phyloP scores from a whole-genome alignment of 352 stramenopile genomes.

The Pythium grandisporangium region DNA sequence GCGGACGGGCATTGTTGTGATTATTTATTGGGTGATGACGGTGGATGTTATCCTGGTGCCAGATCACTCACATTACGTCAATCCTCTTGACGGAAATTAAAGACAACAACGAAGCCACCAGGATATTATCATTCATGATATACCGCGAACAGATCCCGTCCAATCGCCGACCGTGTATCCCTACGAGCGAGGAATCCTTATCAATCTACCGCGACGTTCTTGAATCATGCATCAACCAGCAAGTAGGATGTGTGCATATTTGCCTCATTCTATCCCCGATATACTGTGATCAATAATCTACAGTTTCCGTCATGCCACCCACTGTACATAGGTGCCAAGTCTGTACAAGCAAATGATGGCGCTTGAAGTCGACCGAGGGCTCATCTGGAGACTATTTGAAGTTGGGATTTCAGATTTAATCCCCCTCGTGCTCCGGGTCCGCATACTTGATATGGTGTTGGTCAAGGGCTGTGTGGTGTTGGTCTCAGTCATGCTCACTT shows the following conservation, averaged over 20 bases:
- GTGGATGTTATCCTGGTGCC: too few relatives aligned
- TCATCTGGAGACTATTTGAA: conserved; percentile 29
- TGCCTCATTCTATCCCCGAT: not conserved
- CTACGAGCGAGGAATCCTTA: conserved; percentile 18
- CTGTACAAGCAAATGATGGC: conserved; percentile 32
- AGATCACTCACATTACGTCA: conserved; percentile 14
- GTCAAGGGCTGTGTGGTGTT: conserved; percentile 32
- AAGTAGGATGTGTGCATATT: conserved; percentile 4
- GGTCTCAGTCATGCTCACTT: conserved; percentile 29
- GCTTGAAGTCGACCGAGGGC: conserved; percentile 16
- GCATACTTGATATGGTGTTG: conserved; percentile 33
- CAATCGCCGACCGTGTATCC: conserved; percentile 30
- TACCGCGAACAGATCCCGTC: conserved; percentile 39
- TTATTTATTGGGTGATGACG: too few relatives aligned
- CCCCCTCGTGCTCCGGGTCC: conserved; percentile 28
- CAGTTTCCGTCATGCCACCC: too few relatives aligned
- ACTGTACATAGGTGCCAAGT: conserved; percentile 16
- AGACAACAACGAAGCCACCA: conserved; percentile 21
- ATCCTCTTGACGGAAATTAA: conserved; percentile 30
- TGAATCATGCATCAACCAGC: conserved; percentile 27
- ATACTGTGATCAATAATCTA: too few relatives aligned
- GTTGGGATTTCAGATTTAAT: conserved; percentile 20
- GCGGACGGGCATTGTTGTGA: too few relatives aligned
- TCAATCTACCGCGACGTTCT: conserved; percentile 33
- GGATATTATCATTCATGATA: conserved; percentile 35